Evolutionary conservation across 371 early-diverging fungal genomes (phyloP), one percentile per base, ranked within the genome.

Genomic region (Mortierella sp.): DNA sequence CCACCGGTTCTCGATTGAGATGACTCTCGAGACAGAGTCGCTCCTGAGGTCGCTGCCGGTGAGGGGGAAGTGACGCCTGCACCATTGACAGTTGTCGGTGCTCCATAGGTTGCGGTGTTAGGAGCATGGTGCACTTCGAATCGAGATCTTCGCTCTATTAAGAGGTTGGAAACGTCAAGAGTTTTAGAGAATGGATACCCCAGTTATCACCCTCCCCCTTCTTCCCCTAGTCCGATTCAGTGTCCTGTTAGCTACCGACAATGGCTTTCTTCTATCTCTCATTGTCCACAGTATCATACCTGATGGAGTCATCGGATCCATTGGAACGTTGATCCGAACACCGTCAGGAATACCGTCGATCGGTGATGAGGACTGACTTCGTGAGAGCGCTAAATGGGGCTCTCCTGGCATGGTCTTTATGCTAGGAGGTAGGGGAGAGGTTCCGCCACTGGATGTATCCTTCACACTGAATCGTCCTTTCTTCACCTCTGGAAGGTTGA

Each of bases 391-490:
- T 12, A 64, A 18, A 18, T 66, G 43, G 21, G 53, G 11, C 1
- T 79, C 80, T 19, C 56, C 45, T 7, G 64, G 53, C 64, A 73
- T 62, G 14, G 60, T 63, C 51, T 73, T 79, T 50, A 73, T 62
- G 23, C 64, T 72, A 2, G 67, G 29, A 2, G 61, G 67, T 19
- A 56, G 45, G 16, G 80, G 80, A 0, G 80, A 77, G 0, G 66
- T 52, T 1, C 43, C 56, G 14, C 53, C 53, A 7, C 46, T 26
- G 37, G 70, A 57, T 1, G 80, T 73, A 7, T 79, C 74, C 45
- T 79, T 79, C 61, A 79, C 80, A 26, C 80, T 79, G 48, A 79
- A 79, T 29, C 80, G 63, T 0, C 80, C 80, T 50, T 79, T 79
- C 37, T 48, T 73, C 45, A 79, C 80, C 23, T 79, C 80, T 25